Conservation (phyloP, 1,139 yeast genomes). For the Waltiozyma sp. region DNA sequence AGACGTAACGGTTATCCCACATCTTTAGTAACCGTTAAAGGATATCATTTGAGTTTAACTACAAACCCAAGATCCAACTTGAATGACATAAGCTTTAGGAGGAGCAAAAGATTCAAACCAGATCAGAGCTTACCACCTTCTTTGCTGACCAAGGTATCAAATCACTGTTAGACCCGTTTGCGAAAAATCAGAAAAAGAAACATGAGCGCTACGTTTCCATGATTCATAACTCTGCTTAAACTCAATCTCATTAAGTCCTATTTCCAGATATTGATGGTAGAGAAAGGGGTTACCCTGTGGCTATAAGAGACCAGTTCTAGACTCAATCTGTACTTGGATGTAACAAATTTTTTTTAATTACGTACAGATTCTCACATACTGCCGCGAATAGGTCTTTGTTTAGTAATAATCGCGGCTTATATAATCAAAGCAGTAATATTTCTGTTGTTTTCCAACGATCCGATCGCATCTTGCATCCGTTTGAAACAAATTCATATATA, state of each 20-base stretch:
- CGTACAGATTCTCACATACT: not conserved
- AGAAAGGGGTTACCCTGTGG: not conserved
- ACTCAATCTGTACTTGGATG: not conserved
- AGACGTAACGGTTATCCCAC: no score
- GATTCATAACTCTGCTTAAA: not conserved
- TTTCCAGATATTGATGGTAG: not conserved
- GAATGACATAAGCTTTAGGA: no score
- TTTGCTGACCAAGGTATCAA: no score
- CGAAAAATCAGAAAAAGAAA: no score
- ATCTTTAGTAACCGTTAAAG: no score
- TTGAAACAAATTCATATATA: not conserved
- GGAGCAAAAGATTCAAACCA: no score
- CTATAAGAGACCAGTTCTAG: not conserved
- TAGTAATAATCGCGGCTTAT: not conserved
- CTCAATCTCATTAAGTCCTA: not conserved
- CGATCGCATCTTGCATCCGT: not conserved
- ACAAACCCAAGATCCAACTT: no score
- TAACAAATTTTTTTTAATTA: slow-evolving; percentile 1
- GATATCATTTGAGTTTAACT: no score
- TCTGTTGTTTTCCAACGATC: not conserved
- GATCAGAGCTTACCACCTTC: no score
- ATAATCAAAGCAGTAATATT: not conserved
- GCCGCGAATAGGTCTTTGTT: not conserved
- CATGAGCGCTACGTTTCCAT: no score
- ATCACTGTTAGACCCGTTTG: no score